Evolutionary conservation across 1,284 basidiomycete genomes (phyloP).

Genomic region (Puccinia hordei): DNA sequence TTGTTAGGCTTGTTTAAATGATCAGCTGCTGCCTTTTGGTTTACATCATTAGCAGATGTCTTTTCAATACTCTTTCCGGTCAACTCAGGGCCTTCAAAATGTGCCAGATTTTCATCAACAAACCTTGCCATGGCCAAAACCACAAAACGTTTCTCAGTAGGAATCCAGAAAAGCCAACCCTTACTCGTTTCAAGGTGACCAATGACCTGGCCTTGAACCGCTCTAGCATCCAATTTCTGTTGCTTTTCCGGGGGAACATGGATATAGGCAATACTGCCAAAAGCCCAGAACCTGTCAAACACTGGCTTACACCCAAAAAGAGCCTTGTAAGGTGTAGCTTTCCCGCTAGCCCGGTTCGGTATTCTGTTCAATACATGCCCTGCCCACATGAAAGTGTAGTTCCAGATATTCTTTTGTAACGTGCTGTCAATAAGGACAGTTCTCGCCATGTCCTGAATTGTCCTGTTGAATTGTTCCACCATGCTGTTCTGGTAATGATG

Average conservation of each 20-base stretch:
- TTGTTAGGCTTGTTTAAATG: not conserved
- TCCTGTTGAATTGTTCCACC: conserved; percentile 14
- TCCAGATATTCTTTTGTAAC: conserved; percentile 6
- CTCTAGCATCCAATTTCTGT: not conserved
- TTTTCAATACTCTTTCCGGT: too few relatives aligned
- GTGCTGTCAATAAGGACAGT: not conserved
- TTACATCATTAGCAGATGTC: not conserved
- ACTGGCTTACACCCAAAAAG: not conserved
- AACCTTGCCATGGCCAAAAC: conserved; percentile 1
- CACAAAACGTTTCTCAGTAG: not conserved
- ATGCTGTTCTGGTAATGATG: conserved; percentile 25
- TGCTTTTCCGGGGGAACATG: conserved; percentile 14
- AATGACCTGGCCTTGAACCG: not conserved
- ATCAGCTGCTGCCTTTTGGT: not conserved
- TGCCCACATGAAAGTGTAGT: not conserved
- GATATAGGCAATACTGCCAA: not conserved
- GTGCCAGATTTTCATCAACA: not conserved
- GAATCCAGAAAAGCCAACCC: conserved; percentile 28
- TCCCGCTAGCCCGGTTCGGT: not conserved
- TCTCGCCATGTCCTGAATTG: not conserved
- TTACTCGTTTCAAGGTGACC: not conserved
- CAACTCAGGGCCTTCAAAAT: too few relatives aligned
- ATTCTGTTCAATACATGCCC: not conserved
- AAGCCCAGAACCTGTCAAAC: not conserved
- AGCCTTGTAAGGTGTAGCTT: not conserved